A percentile compares a stretch with the other conserved stretches of the same genome.
phyloP scores from a whole-genome alignment of 1,139 yeast species.

The Yamadazyma jaroonii region DNA sequence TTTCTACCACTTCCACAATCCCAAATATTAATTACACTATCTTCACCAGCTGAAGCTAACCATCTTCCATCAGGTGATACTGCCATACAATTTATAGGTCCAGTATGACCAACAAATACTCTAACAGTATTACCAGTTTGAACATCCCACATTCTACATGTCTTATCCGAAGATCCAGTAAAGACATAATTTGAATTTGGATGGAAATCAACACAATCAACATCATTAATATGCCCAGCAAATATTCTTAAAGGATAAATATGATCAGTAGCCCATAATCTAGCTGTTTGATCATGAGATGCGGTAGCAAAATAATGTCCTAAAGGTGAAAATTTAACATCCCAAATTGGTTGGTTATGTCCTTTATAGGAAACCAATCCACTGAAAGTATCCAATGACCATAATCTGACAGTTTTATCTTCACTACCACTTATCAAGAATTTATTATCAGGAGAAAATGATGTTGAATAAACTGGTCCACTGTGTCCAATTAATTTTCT shows the following conservation, averaged over 20 bases:
- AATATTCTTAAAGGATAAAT: constrained; percentile 92
- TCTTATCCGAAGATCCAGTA: constrained; percentile 93
- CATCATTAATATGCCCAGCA: constrained; percentile 97
- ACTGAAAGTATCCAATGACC: constrained; percentile 92
- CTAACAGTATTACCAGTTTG: constrained; percentile 86
- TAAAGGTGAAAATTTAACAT: constrained; percentile 87
- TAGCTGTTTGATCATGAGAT: constrained; percentile 95
- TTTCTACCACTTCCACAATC: constrained; percentile 91
- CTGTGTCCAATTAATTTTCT: constrained; percentile 86
- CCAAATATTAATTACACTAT: constrained; percentile 86
- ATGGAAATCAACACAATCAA: constrained; percentile 92
- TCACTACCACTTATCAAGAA: constrained; percentile 83
- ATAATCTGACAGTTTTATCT: constrained; percentile 86
- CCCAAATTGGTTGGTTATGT: constrained; percentile 97
- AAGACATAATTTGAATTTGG: constrained; percentile 93
- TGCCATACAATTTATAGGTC: constrained; percentile 79
- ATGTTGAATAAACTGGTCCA: constrained; percentile 88
- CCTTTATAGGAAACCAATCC: constrained; percentile 94
- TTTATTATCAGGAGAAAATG: constrained; percentile 87
- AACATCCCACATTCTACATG: constrained; percentile 98
- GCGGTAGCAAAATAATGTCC: constrained; percentile 98
- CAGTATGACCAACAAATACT: constrained; percentile 92
- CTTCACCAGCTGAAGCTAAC: constrained; percentile 96
- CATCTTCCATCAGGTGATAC: constrained; percentile 97
- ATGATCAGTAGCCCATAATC: constrained; percentile 98